A percentile compares a stretch with the other conserved stretches of the same genome.
phyloP scores from a whole-genome alignment of 768 basidiomycete species.

The Russula virescens region DNA sequence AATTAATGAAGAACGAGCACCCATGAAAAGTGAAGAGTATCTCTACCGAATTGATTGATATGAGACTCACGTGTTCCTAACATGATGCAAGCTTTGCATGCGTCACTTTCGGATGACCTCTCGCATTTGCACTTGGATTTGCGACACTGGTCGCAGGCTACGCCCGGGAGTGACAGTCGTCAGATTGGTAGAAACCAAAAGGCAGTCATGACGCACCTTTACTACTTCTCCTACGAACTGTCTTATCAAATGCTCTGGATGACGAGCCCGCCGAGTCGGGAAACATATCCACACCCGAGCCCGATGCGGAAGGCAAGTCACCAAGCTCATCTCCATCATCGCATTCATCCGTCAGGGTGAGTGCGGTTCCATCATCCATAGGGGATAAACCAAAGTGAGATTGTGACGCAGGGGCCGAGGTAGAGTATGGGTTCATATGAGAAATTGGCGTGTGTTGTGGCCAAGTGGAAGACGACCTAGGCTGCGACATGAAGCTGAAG shows the following conservation, averaged over 20 bases:
- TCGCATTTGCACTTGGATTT: constrained; percentile 78
- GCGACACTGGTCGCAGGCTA: constrained; percentile 85
- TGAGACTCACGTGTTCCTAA: constrained; percentile 58
- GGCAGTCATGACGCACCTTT: constrained; percentile 45
- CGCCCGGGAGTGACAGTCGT: not conserved
- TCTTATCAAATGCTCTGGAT: constrained; percentile 38
- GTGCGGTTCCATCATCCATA: constrained; percentile 26
- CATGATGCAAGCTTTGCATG: constrained; percentile 74
- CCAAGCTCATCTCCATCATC: constrained; percentile 53
- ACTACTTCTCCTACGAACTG: constrained; percentile 66
- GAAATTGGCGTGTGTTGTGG: constrained; percentile 1
- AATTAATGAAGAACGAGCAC: not conserved
- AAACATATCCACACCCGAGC: constrained; percentile 23
- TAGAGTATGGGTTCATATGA: constrained; percentile 4
- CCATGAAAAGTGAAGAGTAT: not conserved
- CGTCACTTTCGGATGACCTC: constrained; percentile 49
- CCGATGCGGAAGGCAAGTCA: constrained; percentile 36
- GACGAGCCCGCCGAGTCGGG: constrained; percentile 24
- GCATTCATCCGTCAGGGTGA: constrained; percentile 57
- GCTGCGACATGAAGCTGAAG: constrained; percentile 23
- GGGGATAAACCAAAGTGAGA: constrained; percentile 15
- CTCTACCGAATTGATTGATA: not conserved
- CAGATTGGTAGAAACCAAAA: too few relatives aligned
- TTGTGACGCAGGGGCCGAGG: not conserved
- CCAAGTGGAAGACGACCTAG: constrained; percentile 25